These are phyloP conservation scores for Diaporthe vaccinii DNA, from an alignment of 2,329 filamentous ascomycete genomes.

Conservation along the genomic window DNA sequence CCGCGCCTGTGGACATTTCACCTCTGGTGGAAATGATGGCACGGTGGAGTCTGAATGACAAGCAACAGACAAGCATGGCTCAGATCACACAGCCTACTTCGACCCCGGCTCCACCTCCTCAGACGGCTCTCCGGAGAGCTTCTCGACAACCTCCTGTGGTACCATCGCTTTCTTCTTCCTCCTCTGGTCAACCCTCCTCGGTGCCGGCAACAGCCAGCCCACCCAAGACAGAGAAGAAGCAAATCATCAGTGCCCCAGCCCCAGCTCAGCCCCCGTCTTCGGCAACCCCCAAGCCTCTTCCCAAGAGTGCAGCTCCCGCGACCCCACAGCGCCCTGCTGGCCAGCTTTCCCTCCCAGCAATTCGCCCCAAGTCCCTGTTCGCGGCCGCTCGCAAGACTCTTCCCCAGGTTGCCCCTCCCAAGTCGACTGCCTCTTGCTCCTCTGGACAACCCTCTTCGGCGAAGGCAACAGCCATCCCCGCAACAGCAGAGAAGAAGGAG, in stretches of 20 bases:
- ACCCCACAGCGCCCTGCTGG: neutral
- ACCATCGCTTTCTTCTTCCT: neutral
- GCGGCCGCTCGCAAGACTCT: neutral
- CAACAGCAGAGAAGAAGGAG: conserved; percentile 2
- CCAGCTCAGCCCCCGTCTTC: neutral
- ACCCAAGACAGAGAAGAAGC: conserved; percentile 19
- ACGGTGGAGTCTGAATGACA: conserved; percentile 13
- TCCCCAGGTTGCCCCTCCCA: neutral
- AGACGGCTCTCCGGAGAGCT: neutral
- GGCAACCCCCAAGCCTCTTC: neutral
- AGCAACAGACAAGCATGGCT: neutral
- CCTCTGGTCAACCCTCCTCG: neutral
- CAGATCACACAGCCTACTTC: neutral
- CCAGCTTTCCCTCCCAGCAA: neutral
- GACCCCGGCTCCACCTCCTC: neutral
- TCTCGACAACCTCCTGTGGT: neutral
- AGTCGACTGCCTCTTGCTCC: conserved; percentile 1
- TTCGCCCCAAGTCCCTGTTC: neutral
- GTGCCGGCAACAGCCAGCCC: neutral
- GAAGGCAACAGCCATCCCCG: neutral
- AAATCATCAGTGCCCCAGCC: neutral
- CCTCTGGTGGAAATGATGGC: neutral
- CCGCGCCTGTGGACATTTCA: neutral
- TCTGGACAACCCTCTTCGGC: neutral
- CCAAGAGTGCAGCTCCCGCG: conserved; percentile 1